These are phyloP conservation scores for Setomelanomma holmii DNA, from an alignment of 2,329 filamentous ascomycete species.

Conservation along the genomic window DNA sequence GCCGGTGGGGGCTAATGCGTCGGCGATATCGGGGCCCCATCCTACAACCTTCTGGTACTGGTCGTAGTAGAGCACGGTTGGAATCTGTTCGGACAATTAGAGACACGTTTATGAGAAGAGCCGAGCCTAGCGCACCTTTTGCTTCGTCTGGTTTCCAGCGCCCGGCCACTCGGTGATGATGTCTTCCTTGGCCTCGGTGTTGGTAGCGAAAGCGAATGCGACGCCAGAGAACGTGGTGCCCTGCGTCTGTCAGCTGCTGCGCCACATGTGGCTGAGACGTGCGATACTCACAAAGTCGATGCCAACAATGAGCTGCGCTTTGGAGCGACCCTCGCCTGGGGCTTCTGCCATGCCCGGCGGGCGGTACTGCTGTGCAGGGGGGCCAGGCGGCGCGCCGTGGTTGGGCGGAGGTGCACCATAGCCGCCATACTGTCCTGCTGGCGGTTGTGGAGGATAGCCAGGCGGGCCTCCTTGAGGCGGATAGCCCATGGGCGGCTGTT, in stretches of 20 bases:
- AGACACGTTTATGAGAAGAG: not conserved
- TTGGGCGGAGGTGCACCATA: slow-evolving; percentile 38
- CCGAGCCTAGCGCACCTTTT: slow-evolving; percentile 73
- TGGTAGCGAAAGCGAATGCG: slow-evolving; percentile 90
- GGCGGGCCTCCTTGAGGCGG: slow-evolving; percentile 48
- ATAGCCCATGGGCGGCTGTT: slow-evolving; percentile 49
- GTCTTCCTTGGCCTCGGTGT: slow-evolving; percentile 96
- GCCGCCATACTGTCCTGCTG: slow-evolving; percentile 37
- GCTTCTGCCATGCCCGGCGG: slow-evolving; percentile 66
- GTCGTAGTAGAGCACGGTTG: slow-evolving; percentile 99
- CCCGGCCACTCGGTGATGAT: slow-evolving; percentile 99
- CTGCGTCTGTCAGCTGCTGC: slow-evolving; percentile 55
- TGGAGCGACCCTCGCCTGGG: slow-evolving; percentile 86
- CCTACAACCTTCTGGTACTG: slow-evolving; percentile 99
- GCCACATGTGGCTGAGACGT: slow-evolving; percentile 24
- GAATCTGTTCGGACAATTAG: slow-evolving; percentile 70
- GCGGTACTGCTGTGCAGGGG: slow-evolving; percentile 40
- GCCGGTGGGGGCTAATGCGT: slow-evolving; percentile 93
- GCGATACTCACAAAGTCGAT: slow-evolving; percentile 83
- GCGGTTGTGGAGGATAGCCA: slow-evolving; percentile 50
- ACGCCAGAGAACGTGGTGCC: slow-evolving; percentile 98
- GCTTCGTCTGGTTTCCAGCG: slow-evolving; percentile 95
- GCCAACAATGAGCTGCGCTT: slow-evolving; percentile 96
- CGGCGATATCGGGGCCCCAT: slow-evolving; percentile 97
- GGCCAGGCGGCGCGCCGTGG: slow-evolving; percentile 39